phyloP scores from a whole-genome alignment of 164 flowering plant genomes.

The Tetrastigma voinierianum region DNA sequence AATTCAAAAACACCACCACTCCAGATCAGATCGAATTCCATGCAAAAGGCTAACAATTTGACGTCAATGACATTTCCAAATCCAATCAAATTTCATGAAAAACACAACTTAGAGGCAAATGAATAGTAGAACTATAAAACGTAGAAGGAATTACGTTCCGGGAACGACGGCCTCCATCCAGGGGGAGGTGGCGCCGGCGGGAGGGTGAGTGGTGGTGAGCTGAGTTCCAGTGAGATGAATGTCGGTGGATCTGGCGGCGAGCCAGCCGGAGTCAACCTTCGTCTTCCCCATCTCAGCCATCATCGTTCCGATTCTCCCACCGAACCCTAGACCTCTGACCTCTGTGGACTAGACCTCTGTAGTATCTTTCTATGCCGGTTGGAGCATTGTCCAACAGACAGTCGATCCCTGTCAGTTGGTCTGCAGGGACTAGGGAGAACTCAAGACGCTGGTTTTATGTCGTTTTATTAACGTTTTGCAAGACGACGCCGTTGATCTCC shows the following conservation, averaged over 20 bases:
- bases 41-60: too few relatives aligned
- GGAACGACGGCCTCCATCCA: constrained; percentile 95
- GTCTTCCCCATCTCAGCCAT: constrained; percentile 73
- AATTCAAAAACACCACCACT: neutral
- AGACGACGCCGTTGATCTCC: too few relatives aligned
- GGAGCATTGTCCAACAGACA: too few relatives aligned
- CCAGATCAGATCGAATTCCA: neutral
- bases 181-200: constrained; percentile 41
- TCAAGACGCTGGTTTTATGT: too few relatives aligned
- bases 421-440: too few relatives aligned
- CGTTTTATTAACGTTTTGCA: too few relatives aligned
- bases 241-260: constrained; percentile 92
- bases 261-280: constrained; percentile 75
- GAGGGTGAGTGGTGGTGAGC: constrained; percentile 85
- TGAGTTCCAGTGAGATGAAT: constrained; percentile 62
- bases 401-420: too few relatives aligned
- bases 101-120: constrained; percentile 1
- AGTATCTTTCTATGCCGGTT: too few relatives aligned
- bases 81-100: neutral
- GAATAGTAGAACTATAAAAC: neutral
- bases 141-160: constrained; percentile 68
- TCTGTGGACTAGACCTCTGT: too few relatives aligned
- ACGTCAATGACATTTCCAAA: neutral
- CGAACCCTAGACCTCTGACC: neutral
- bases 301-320: constrained; percentile 4